Evolutionary conservation across 2,329 filamentous ascomycete species (phyloP), one percentile per base, ranked within the genome.

Genomic region (Sporothrix sp.): DNA sequence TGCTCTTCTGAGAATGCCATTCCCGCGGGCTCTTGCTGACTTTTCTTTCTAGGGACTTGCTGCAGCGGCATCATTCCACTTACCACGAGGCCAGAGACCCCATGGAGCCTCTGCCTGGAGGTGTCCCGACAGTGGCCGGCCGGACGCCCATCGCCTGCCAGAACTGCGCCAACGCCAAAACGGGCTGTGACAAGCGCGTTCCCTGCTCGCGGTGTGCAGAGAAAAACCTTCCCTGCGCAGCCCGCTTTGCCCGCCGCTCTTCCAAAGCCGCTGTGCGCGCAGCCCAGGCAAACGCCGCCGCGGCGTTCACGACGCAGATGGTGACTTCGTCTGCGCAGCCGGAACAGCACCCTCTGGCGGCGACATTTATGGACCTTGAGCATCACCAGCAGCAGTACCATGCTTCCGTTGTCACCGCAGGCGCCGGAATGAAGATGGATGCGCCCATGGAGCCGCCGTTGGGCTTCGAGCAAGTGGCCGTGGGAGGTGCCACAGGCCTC

Each of bases 71-170:
- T 51, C 67, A 74, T 52, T 65, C 67, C 3, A 75, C 72, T 25
- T 76, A 75, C 54, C 74, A 76, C 62, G 71, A 75, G 59, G 66
- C 65, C 7, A 66, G 68, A 58, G 70, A 73, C 47, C 68, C 70
- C 0, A 68, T 71, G 65, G 70, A 72, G 39, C 65, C 69, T 3
- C 58, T 67, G 9, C 65, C 71, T 1, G 71, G 68, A 13, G 67
- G 67, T n/a, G 62, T 70, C 3, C 66, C 68, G 4, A 68, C 68
- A 0, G 59, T 72, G 11, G 65, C 64, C 56, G 71, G 63, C 58
- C 61, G 66, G 40, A 70, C 67, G 9, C 70, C 69, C 4, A 76
- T 76, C 55, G 71, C 73, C 3, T 76, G 73, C 58, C 63, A 67
- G 38, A 71, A 71, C 54, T 76, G 73, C 52, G 70, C 72, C 27